phyloP scores from a whole-genome alignment of 371 early-diverging fungal genomes.

The Lichtheimia corymbifera region DNA sequence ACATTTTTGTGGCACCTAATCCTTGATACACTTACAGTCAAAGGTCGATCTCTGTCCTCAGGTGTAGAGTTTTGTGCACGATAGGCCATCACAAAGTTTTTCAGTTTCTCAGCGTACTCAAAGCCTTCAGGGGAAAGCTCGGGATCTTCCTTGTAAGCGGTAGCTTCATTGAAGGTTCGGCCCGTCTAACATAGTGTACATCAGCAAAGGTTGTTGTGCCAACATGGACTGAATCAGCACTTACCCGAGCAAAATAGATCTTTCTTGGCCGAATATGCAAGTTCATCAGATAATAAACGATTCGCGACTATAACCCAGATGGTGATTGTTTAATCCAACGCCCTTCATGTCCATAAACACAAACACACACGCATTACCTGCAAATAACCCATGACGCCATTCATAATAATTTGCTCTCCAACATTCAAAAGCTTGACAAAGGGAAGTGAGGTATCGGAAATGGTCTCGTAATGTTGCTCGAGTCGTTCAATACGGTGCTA shows the following conservation, averaged over 20 bases:
- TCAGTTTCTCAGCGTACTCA: constrained; percentile 61
- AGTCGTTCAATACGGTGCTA: constrained; percentile 82
- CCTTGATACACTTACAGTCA: constrained; percentile 29
- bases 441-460: constrained; percentile 63
- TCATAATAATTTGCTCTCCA: constrained; percentile 85
- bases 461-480: constrained; percentile 77
- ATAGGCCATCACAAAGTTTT: constrained; percentile 53
- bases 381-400: constrained; percentile 79
- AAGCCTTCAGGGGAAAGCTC: constrained; percentile 58
- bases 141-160: constrained; percentile 51
- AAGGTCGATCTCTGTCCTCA: constrained; percentile 38
- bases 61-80: constrained; percentile 34
- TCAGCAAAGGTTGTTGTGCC: background rate
- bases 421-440: constrained; percentile 91
- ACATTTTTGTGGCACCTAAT: background rate
- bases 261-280: constrained; percentile 90
- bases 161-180: constrained; percentile 38
- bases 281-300: constrained; percentile 97
- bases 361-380: constrained; percentile 44
- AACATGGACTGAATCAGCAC: background rate
- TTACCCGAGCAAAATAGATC: constrained; percentile 89
- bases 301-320: constrained; percentile 65
- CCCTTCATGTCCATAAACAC: background rate
- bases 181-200: constrained; percentile 38
- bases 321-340: background rate